A percentile compares a stretch with the other conserved stretches of the same genome.
phyloP scores from a whole-genome alignment of 1,284 basidiomycete genomes.

The Trametes versicolor region DNA sequence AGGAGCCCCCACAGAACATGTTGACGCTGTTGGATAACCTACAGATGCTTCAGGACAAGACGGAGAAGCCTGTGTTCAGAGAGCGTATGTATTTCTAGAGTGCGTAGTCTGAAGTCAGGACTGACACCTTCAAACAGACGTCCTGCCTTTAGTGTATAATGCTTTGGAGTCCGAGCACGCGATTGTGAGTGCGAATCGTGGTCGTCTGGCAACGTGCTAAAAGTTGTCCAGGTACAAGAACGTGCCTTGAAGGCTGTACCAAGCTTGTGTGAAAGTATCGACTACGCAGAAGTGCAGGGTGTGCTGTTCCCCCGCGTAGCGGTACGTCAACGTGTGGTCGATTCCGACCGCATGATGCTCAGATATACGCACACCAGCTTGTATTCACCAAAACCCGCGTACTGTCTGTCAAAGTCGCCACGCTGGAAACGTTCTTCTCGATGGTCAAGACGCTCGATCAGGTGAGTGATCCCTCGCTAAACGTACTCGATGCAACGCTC shows the following conservation, averaged over 20 bases:
- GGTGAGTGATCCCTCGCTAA: constrained; percentile 51
- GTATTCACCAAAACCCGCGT: constrained; percentile 92
- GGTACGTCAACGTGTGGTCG: constrained; percentile 54
- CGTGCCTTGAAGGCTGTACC: constrained; percentile 89
- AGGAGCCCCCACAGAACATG: constrained; percentile 98
- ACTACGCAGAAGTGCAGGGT: constrained; percentile 91
- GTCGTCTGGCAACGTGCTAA: constrained; percentile 19
- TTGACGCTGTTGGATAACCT: constrained; percentile 92
- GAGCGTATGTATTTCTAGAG: constrained; percentile 70
- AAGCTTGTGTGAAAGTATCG: constrained; percentile 90
- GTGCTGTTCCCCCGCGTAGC: constrained; percentile 90
- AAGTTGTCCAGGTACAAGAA: constrained; percentile 81
- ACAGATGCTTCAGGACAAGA: constrained; percentile 89
- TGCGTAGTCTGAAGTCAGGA: no score
- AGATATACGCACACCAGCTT: constrained; percentile 56
- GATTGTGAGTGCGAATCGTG: constrained; percentile 54
- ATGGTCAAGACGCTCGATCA: constrained; percentile 97
- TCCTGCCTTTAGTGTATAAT: constrained; percentile 95
- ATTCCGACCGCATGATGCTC: neutral
- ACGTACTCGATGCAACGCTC: neutral
- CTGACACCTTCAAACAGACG: constrained; percentile 61
- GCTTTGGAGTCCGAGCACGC: constrained; percentile 94
- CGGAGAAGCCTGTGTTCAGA: constrained; percentile 86
- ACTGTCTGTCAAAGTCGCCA: constrained; percentile 89
- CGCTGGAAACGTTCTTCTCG: constrained; percentile 86